Conservation (phyloP, 345 rosid species). For the Lepidium africanum region DNA sequence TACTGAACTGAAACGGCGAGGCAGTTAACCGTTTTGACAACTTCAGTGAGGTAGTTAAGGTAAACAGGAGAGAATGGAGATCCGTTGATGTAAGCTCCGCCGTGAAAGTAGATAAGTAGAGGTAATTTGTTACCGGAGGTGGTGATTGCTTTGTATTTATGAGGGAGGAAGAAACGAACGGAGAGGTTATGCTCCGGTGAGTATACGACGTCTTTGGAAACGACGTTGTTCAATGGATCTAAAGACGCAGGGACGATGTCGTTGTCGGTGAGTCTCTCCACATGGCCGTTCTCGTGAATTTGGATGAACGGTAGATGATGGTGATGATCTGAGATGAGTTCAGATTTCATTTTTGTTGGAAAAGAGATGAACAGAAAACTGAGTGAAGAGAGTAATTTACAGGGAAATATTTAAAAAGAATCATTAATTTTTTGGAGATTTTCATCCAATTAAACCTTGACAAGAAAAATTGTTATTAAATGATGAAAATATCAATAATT, state of each 20-base stretch:
- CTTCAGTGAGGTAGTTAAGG: conserved; percentile 20
- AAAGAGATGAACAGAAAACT: not conserved
- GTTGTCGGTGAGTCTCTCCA: conserved; percentile 28
- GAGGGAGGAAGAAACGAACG: conserved; percentile 39
- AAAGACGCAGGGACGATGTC: conserved; percentile 31
- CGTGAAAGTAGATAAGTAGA: conserved; percentile 43
- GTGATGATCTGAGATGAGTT: not conserved
- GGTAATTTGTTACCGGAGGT: conserved; percentile 27
- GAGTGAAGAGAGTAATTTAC: not conserved
- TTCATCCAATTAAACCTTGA: not conserved
- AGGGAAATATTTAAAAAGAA: too few relatives aligned
- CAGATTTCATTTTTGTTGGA: not conserved
- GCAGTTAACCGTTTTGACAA: conserved; percentile 32
- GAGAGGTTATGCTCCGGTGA: conserved; percentile 17
- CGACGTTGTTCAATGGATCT: conserved; percentile 19
- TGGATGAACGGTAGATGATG: conserved; percentile 16
- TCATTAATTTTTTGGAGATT: too few relatives aligned
- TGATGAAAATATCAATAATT: too few relatives aligned
- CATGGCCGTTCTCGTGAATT: conserved; percentile 29
- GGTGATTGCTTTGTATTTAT: not conserved
- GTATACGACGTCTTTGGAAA: conserved; percentile 33
- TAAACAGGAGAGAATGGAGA: conserved; percentile 30
- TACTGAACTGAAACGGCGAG: conserved; percentile 34
- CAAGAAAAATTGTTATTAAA: not conserved
- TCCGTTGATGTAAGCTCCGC: conserved; percentile 35